Evolutionary conservation across 2,329 filamentous ascomycete species (phyloP).

Genomic region (Cladosporium velox): DNA sequence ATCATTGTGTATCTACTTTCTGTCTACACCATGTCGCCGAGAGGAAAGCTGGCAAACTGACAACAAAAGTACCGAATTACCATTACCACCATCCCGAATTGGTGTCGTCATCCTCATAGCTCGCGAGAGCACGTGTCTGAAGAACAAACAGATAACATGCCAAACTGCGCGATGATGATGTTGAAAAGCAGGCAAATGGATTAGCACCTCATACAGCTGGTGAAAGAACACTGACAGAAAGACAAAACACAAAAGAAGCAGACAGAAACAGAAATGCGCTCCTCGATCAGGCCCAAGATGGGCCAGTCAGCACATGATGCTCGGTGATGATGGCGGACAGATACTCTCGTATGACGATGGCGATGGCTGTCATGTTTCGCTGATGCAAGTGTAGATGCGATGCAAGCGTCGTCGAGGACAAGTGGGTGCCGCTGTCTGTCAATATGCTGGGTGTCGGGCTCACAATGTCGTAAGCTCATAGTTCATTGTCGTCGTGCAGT

Average conservation of each 20-base stretch:
- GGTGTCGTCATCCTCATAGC: constrained; percentile 24
- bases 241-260: background rate
- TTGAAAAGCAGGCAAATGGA: constrained; percentile 3
- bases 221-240: background rate
- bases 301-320: constrained; percentile 19
- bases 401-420: constrained; percentile 19
- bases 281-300: constrained; percentile 13
- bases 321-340: constrained; percentile 18
- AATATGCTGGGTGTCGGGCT: constrained; percentile 14
- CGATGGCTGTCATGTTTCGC: constrained; percentile 15
- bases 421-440: constrained; percentile 20
- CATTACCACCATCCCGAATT: constrained; percentile 27
- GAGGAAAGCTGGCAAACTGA: constrained; percentile 25
- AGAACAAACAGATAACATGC: constrained; percentile 14
- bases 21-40: constrained; percentile 26
- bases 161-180: background rate
- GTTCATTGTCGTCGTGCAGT: constrained; percentile 20
- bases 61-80: constrained; percentile 28
- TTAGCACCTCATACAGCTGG: constrained; percentile 3
- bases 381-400: constrained; percentile 19
- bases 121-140: constrained; percentile 34
- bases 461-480: constrained; percentile 20
- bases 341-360: background rate
- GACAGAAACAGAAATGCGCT: constrained; percentile 1
- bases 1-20: constrained; percentile 25